Evolutionary conservation across 2,329 filamentous ascomycete genomes (phyloP), one percentile per base, ranked within the genome.

Genomic region (Diplodia corticola): DNA sequence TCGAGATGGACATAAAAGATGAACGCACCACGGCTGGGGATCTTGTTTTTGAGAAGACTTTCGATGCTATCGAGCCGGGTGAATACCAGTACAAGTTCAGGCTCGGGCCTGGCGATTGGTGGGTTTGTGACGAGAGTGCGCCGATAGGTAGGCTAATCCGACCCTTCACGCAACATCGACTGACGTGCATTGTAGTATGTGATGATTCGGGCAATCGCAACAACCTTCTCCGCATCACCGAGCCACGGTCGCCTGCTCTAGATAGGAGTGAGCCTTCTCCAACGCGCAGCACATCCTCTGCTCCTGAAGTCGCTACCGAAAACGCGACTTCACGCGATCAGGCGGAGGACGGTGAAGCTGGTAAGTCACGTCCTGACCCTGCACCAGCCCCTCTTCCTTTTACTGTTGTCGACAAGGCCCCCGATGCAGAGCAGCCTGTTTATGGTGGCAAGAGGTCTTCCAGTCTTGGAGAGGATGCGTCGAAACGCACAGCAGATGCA

Each of bases 51-150:
- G 81, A 77, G 50, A 86, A 86, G 67, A 77, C 82, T 0, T 80
- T 91, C 51, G 74, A 82, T 40, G 81, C 85, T 7, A 80, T 85
- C 20, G 80, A 84, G 24, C 85, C 84, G 24, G 83, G 85, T 54
- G 83, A 86, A 66, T 86, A 91, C 69, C 87, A 91, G 72, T 93
- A 92, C 83, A 93, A 92, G 77, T 90, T 93, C 70, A 85, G 89
- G 33, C 80, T 90, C 40, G 89, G 89, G 10, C 75, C 82, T 22
- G 86, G 86, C 55, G 85, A 91, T 69, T 91, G 88, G 86, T 91
- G 89, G 89, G 81, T 88, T 26, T 76, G 91, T 53, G 86, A 92
- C 70, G 87, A 91, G 67, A 80, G 80, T 51, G 81, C 83, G 64
- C 84, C 86, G 15, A 87, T 82, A 64, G 82, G 89, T 90, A 80